Base-by-base conservation (phyloP, 441 rosid species). In the Bruguiera hainesii region DNA sequence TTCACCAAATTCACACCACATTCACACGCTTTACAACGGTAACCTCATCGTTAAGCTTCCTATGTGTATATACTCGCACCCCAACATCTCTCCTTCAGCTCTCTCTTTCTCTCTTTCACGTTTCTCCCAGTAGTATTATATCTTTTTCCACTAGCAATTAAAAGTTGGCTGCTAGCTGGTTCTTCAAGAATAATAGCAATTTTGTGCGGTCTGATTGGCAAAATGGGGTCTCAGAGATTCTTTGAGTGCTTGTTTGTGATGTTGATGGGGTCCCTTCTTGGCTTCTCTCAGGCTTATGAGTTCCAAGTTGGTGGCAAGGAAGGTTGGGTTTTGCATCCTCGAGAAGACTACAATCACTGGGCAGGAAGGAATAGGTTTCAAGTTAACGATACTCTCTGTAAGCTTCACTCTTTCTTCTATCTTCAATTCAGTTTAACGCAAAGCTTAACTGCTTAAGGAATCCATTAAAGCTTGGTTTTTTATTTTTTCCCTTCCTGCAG, bases 321-420 rank as follows among this genome's bases (percentile, higher is more conserved):
- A 79, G 98, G 97, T 7, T 93, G 97, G 98, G 85, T 85, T 64
- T 64, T 74, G 13, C 69, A 74, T 6, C 95, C 97, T 57, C 71
- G 80, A 7, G 95, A 90, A 79, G 78, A 73, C 26, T 89, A 86
- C 80, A 65, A 80, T 73, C 90, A 82, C 51, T 89, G 98, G 96
- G 89, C 96, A 60, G 89, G 80, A 19, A 81, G 93, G 53, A 82
- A 77, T 68, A 77, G 97, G 73, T 93, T 91, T 70, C 93, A 82
- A 81, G 85, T 89, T 65, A 90, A 91, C 63, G 96, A 90, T 70
- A 89, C 89, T 64, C 88, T 90, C 64, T 29, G 97, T 87, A 83
- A 71, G 81, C 57, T 21, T 53, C 8, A n/a, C 48, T 13, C 18
- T 21, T 53, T 53, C 2, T 6, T 25, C 5, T 23, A 53, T 21